Evolutionary conservation across 768 basidiomycete genomes (phyloP), one percentile per base, ranked within the genome.

Genomic region (Kwoniella sp.): DNA sequence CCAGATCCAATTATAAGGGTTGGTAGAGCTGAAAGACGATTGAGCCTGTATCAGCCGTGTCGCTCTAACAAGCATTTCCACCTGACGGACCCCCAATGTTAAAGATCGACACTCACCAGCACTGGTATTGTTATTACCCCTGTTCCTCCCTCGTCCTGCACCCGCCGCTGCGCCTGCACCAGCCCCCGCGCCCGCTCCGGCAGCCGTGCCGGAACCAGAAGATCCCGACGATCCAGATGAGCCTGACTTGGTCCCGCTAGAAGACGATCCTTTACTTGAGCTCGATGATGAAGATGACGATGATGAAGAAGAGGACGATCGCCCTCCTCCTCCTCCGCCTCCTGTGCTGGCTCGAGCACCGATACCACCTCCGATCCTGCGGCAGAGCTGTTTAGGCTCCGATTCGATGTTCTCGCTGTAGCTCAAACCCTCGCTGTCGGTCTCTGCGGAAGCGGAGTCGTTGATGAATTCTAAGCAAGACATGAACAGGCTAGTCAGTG

Each of bases 181-280:
- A 11, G 56, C 34, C 4, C 56, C 56, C 12, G 56, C 56, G n/a
- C 56, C 56, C 7, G 38, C 56, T 22, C 56, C 56, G 5, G 56
- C 56, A 22, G 56, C 56, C 26, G 34, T 38, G 15, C 56, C 56
- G n/a, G 56, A 26, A 25, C 56, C 38, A 23, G 56, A 57, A 11
- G 47, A 48, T n/a, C 20, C 20, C 47, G 47, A 20, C 50, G 50
- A 51, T 51, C 23, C 22, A 2, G 50, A 51, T 57, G 56, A 23
- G 28, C 56, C 38, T 9, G 56, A 57, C 37, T 56, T 56, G n/a
- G 55, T 29, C 15, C 55, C 55, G 29, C 30, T 34, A 29, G 56
- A 57, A 7, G 37, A 41, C 26, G 31, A 38, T 26, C 28, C 26
- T 23, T 22, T 20, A 28, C 38, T 57, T 8, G 34, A 25, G 38